Conservation (phyloP, 2,329 filamentous ascomycete genomes). For the Zasmidium angulare region DNA sequence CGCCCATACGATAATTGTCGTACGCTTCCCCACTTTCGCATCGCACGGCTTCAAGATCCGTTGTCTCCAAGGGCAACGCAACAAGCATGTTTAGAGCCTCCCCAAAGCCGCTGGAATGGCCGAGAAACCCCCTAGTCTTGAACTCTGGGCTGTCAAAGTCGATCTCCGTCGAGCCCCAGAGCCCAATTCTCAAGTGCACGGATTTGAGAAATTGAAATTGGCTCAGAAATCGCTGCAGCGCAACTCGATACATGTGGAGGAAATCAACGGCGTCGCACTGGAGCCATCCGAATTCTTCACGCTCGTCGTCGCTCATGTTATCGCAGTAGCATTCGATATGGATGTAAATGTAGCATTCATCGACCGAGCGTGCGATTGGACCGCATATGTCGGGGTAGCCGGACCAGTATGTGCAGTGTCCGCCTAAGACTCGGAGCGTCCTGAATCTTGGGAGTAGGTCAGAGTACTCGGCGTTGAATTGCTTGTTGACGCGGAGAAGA, state of each 20-base stretch:
- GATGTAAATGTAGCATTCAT: background rate
- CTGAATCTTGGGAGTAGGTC: background rate
- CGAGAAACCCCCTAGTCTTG: background rate
- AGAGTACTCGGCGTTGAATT: background rate
- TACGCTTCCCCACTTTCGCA: background rate
- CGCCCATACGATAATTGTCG: background rate
- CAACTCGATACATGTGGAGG: background rate
- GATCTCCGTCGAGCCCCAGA: background rate
- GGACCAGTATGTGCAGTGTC: constrained; percentile 1
- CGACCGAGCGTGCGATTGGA: background rate
- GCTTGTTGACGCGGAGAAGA: background rate
- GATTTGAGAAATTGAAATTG: background rate
- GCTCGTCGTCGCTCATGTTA: background rate
- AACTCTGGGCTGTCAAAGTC: background rate
- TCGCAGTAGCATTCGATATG: background rate
- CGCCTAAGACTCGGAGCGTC: background rate
- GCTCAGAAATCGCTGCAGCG: background rate
- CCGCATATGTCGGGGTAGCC: constrained; percentile 1
- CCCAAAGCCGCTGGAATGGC: background rate
- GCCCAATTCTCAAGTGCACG: background rate
- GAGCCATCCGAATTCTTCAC: background rate
- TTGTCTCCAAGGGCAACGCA: background rate
- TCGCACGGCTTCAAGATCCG: background rate
- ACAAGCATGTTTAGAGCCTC: background rate
- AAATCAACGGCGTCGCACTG: constrained; percentile 4